Base-by-base conservation (phyloP, 225 moss, liverwort and hornwort genomes). In the Ulota crispa region DNA sequence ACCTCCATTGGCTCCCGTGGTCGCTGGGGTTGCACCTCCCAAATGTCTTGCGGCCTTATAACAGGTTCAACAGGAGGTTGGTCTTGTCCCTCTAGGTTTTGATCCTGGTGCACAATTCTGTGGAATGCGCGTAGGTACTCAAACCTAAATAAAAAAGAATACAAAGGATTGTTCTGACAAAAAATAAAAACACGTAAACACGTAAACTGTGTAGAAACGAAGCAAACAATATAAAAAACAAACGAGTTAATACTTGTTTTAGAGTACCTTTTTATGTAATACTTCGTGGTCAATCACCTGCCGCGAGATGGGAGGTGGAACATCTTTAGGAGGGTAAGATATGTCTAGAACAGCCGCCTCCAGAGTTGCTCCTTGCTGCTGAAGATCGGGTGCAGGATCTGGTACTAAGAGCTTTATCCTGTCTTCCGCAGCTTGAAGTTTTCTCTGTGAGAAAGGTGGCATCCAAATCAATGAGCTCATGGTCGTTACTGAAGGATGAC, bases 11-110 rank as follows among this genome's bases (percentile, higher is more conserved):
- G 85, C 56, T 69, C 31, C 53, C 78, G 85, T 20, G 70, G 42
- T 55, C 56, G 76, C 50, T 76, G 54, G 26, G 70, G 76, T 80
- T 56, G 79, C 41, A 85, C 76, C 14, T 80, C 70, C 80, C 75
- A 85, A 24, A 64, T 71, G 42, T 85, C 85, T 30, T 69, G 68
- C 21, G 70, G 6, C 67, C 15, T 85, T 39, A 34, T 30, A 50
- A 53, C 28, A 45, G 43, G 37, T 37, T 67, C 59, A 20, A 57
- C 52, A 55, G 64, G 71, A 52, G 78, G 55, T 60, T 45, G 54
- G 28, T 15, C 62, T 76, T 42, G 28, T 31, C 14, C 76, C 45
- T 26, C 73, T 4, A 68, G 27, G 59, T 84, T 78, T 47, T 45
- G 30, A 50, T 67, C 57, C 34, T 79, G 54, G 14, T 72, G 72